These are phyloP conservation scores for Schizosaccharomyces versatilis DNA, from an alignment of 1,139 yeast species.

Conservation along the genomic window DNA sequence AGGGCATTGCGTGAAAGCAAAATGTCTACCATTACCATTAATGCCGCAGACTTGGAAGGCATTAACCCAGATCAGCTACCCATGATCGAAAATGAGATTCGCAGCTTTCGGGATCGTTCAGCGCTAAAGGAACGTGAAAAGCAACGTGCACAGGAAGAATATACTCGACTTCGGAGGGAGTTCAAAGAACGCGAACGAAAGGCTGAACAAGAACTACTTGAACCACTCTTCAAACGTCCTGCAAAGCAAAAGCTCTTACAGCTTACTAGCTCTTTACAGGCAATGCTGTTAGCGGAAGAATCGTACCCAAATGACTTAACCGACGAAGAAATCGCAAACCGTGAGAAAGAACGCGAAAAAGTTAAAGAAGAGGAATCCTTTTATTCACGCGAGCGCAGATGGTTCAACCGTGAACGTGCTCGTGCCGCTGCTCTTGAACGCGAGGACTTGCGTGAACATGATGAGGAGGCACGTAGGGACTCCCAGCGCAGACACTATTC, in stretches of 20 bases:
- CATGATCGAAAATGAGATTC: neutral
- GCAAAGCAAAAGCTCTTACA: neutral
- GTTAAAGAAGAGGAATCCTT: constrained; percentile 12
- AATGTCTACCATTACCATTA: neutral
- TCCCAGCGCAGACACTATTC: constrained; percentile 6
- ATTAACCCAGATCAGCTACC: neutral
- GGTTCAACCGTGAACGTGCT: constrained; percentile 13
- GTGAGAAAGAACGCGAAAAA: constrained; percentile 7
- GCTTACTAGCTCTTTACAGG: neutral
- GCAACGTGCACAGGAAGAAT: neutral
- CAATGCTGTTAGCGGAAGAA: neutral
- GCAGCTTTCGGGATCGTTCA: neutral
- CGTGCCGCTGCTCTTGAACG: constrained; percentile 13
- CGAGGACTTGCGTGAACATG: constrained; percentile 12
- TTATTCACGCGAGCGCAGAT: constrained; percentile 14
- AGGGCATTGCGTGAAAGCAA: neutral
- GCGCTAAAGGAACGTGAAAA: neutral
- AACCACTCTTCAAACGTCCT: neutral
- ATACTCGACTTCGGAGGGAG: neutral
- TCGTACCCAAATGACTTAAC: neutral
- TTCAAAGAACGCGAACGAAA: neutral
- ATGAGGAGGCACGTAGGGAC: constrained; percentile 8
- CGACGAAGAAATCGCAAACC: constrained; percentile 5
- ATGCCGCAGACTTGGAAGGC: constrained; percentile 1
- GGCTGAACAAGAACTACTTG: neutral